Evolutionary conservation across 73 alveolate genomes (phyloP), one percentile per base, ranked within the genome.

Genomic region (Symbiodinium natans): DNA sequence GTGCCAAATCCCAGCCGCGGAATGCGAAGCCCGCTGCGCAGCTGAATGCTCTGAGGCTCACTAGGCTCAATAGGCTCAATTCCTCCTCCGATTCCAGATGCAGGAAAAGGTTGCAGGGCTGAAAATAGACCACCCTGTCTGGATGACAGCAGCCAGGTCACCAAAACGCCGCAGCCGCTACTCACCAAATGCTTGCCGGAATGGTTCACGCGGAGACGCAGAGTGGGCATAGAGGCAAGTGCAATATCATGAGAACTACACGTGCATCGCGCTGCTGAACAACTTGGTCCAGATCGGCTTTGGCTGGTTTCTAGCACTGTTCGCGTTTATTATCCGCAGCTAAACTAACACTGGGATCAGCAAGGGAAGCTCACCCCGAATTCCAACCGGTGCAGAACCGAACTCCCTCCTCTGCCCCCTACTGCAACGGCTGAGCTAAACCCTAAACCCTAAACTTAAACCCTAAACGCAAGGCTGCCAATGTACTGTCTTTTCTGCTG

Each of bases 1-100:
- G 94, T 87, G 71, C 94, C 94, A 40, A 87, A 87, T 36, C 94
- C 94, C 54, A 87, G 43, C 83, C 31, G 94, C 7, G 94, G 94
- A 41, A 87, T 10, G 17, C 39, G 94, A 27, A 36, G 63, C 9
- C 85, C 92, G 23, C 42, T 6, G 8, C 84, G 94, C 63, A 87
- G 31, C 31, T 74, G 29, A 33, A n/a, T 33, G 29, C n/a, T 33
- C 42, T 29, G 17, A 34, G 27, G 84, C 0, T 10, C 33, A 23
- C 3, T 4, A 29, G 42, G 80, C 80, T n/a, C 36, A 31, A 1
- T 23, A n/a, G 80, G 40, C 80, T 63, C 80, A 13, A 36, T 23
- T 25, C 80, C 80, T 63, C 36, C 36, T 63, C 80, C 36, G 36
- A n/a, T 36, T 63, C 80, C 40, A 23, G 40, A 63, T 63, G 80